A percentile compares a stretch with the other conserved stretches of the same genome.
phyloP scores from a whole-genome alignment of 129 eudicot species.

The Centrapalus pauciflorus region DNA sequence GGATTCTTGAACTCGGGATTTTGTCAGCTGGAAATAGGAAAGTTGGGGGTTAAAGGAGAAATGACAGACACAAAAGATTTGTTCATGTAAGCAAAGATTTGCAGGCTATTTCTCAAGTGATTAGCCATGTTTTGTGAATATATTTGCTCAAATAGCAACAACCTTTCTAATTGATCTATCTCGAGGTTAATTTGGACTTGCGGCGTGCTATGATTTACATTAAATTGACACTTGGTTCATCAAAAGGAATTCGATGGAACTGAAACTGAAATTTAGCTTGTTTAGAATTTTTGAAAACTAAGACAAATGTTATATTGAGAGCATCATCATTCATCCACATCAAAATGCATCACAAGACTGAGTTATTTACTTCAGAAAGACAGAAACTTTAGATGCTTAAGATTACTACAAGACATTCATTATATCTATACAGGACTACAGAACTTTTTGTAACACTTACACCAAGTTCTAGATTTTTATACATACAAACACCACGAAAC shows the following conservation, averaged over 20 bases:
- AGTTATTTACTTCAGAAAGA: not conserved
- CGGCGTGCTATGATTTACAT: too few relatives aligned
- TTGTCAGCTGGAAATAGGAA: slow-evolving; percentile 6
- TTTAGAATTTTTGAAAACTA: not conserved
- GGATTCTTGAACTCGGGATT: slow-evolving; percentile 11
- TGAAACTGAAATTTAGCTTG: too few relatives aligned
- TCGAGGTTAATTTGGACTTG: slow-evolving; percentile 3
- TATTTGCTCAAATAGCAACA: slow-evolving; percentile 20
- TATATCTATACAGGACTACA: not conserved
- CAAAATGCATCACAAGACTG: not conserved
- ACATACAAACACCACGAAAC: not conserved
- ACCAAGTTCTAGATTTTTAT: not conserved
- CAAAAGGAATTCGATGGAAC: too few relatives aligned
- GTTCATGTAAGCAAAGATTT: slow-evolving; percentile 28
- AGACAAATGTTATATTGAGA: not conserved
- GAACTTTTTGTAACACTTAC: not conserved
- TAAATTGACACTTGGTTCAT: not conserved
- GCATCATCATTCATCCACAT: not conserved
- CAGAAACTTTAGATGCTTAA: not conserved
- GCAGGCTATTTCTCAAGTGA: slow-evolving; percentile 24
- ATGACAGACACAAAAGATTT: slow-evolving; percentile 17
- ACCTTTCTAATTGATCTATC: slow-evolving; percentile 3
- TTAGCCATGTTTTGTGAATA: slow-evolving; percentile 31
- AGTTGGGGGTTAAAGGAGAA: slow-evolving; percentile 5
- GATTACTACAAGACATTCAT: not conserved